phyloP scores from a whole-genome alignment of 2,329 filamentous ascomycete species.

The Massarina eburnea region DNA sequence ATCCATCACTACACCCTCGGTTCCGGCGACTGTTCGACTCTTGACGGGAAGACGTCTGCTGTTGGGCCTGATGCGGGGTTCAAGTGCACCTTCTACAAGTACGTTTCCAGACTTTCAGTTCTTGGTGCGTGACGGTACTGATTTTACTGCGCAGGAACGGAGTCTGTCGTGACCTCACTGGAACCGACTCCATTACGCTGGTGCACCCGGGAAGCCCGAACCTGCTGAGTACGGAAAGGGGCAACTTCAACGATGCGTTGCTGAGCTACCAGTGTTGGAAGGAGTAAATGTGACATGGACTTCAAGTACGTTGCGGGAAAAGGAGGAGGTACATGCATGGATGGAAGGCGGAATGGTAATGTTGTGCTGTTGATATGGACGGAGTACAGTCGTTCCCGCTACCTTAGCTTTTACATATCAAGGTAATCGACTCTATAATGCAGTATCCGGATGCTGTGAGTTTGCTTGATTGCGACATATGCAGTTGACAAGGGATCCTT shows the following conservation, averaged over 20 bases:
- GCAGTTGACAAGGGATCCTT: no score
- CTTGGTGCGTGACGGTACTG: not conserved
- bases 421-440: no score
- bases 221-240: conserved; percentile 15
- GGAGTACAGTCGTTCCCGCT: no score
- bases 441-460: no score
- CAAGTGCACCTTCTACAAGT: conserved; percentile 33
- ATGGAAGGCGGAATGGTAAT: no score
- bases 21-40: conserved; percentile 15
- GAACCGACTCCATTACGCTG: conserved; percentile 11
- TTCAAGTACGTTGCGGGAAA: no score
- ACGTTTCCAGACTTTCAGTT: no score
- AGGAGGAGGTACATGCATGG: no score
- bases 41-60: conserved; percentile 19
- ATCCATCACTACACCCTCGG: conserved; percentile 14
- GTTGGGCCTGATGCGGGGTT: conserved; percentile 27
- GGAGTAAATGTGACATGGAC: no score
- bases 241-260: conserved; percentile 22
- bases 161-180: conserved; percentile 10
- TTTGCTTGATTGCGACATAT: no score
- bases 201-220: conserved; percentile 17
- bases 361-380: no score
- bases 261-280: conserved; percentile 5
- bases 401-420: no score
- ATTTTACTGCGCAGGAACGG: conserved; percentile 15